Conservation (phyloP, 805 yeast genomes). For the Hanseniaspora nectarophila region DNA sequence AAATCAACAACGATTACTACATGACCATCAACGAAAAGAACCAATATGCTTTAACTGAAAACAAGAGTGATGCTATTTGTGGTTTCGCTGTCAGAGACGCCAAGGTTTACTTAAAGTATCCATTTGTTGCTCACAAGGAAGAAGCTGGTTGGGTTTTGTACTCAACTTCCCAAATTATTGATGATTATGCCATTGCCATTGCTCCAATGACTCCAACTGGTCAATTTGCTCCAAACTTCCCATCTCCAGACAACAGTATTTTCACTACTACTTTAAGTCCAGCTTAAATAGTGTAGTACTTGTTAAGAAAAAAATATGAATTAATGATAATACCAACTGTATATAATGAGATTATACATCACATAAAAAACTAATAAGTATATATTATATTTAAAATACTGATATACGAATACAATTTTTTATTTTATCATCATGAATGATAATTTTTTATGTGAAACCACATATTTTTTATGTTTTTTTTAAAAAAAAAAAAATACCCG, state of each 20-base stretch:
- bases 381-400: too few species aligned
- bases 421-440: too few species aligned
- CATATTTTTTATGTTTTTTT: background rate
- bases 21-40: conserved; percentile 23
- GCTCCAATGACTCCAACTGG: conserved; percentile 19
- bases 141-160: background rate
- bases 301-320: background rate
- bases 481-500: background rate
- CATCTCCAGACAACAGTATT: too few species aligned
- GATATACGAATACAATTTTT: too few species aligned
- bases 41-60: conserved; percentile 17
- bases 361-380: too few species aligned
- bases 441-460: background rate
- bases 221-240: conserved; percentile 19
- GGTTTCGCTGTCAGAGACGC: conserved; percentile 33
- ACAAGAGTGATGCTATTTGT: conserved; percentile 22
- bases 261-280: background rate
- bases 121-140: conserved; percentile 7
- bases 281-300: too few species aligned
- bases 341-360: background rate
- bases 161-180: conserved; percentile 3
- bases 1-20: conserved; percentile 25
- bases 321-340: background rate
- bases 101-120: conserved; percentile 24
- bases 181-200: conserved; percentile 17